phyloP scores from a whole-genome alignment of 331 rosid species.

The Malus hybrid region DNA sequence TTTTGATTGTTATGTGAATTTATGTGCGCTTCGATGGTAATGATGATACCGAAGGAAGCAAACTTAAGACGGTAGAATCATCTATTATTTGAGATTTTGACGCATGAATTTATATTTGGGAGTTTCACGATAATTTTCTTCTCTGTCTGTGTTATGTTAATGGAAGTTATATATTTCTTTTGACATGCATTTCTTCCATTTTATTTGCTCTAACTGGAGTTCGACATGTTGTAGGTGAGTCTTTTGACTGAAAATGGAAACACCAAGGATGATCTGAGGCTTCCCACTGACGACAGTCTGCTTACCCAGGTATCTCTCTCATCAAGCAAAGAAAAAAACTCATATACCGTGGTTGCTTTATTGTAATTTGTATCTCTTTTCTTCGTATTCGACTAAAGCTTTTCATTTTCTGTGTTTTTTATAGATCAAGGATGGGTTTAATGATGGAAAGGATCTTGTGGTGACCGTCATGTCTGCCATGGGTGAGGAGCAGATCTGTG shows the following conservation, averaged over 20 bases:
- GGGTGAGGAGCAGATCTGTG: conserved; percentile 77
- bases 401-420: not conserved
- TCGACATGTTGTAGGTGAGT: conserved; percentile 44
- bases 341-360: not conserved
- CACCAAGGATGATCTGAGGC: conserved; percentile 75
- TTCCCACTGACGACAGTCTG: conserved; percentile 63
- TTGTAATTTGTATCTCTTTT: not conserved
- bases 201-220: conserved; percentile 14
- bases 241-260: conserved; percentile 62
- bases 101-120: too few species aligned
- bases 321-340: not conserved
- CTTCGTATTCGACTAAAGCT: not conserved
- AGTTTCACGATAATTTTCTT: not conserved
- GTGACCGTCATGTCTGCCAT: conserved; percentile 76
- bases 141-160: not conserved
- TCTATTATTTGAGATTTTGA: not conserved
- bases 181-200: not conserved
- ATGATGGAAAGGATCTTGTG: conserved; percentile 70
- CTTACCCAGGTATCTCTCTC: conserved; percentile 51
- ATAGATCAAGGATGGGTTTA: conserved; percentile 68
- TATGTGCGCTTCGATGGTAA: not conserved
- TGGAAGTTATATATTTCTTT: not conserved
- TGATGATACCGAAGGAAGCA: not conserved
- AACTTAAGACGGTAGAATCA: not conserved
- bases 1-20: not conserved